A percentile compares a stretch with the other conserved stretches of the same genome.
Conservation (phyloP, 2,329 filamentous ascomycete species). For the Knufia petricola region DNA sequence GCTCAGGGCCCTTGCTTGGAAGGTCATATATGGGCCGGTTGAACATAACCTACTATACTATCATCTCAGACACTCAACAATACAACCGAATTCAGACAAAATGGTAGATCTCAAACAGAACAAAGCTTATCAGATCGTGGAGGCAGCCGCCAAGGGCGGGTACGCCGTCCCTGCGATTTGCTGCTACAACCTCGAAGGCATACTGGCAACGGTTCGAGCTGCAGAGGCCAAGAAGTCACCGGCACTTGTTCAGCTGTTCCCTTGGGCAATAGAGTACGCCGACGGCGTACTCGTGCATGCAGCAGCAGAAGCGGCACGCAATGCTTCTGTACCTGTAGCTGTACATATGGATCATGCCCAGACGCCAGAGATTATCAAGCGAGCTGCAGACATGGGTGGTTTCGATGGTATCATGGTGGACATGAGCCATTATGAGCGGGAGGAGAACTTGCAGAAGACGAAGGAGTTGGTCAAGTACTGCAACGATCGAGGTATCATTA, state of each 20-base stretch:
- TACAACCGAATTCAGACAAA: background rate
- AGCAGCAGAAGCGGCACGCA: constrained; percentile 47
- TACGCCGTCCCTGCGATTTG: constrained; percentile 15
- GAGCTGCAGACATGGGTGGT: constrained; percentile 49
- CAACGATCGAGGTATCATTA: constrained; percentile 55
- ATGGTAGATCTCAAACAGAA: constrained; percentile 13
- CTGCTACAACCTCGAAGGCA: constrained; percentile 58
- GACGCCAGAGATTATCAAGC: constrained; percentile 50
- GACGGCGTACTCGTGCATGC: constrained; percentile 47
- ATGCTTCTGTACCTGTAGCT: constrained; percentile 50
- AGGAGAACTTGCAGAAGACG: constrained; percentile 58
- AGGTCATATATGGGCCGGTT: background rate
- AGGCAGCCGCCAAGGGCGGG: constrained; percentile 23
- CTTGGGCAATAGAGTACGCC: constrained; percentile 62
- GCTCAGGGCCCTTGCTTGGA: background rate
- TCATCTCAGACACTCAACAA: background rate
- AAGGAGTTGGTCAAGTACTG: constrained; percentile 54
- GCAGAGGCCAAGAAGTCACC: constrained; percentile 59
- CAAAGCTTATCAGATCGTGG: constrained; percentile 23
- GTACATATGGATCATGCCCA: constrained; percentile 61
- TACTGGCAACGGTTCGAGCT: constrained; percentile 58
- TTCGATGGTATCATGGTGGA: constrained; percentile 72
- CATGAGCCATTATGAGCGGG: constrained; percentile 63
- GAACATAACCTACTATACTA: background rate
- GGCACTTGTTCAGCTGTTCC: constrained; percentile 63